Percentiles rank a stretch among this genome's conserved stretches.
Conservation (phyloP, 1,284 basidiomycete genomes). For the Cutaneotrichosporon daszewskae region DNA sequence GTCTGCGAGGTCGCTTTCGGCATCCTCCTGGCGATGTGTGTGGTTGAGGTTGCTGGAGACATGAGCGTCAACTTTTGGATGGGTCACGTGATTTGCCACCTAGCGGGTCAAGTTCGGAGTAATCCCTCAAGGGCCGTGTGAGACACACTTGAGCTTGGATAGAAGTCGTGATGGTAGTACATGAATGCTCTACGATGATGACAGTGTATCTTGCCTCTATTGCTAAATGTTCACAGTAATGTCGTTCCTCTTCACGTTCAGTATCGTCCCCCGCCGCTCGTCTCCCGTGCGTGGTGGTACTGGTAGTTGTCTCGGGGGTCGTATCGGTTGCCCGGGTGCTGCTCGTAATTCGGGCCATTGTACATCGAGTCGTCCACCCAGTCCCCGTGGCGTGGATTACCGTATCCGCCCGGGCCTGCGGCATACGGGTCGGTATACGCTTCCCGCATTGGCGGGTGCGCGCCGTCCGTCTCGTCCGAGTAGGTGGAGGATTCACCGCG, state of each 20-base stretch:
- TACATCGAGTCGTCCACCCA: constrained; percentile 1
- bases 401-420: background rate
- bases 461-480: constrained; percentile 1
- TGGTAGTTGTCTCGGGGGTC: too few species aligned
- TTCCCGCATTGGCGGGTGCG: background rate
- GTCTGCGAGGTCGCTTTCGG: constrained; percentile 82
- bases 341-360: background rate
- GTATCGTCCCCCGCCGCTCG: too few species aligned
- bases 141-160: too few species aligned
- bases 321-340: too few species aligned
- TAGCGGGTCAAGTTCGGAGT: too few species aligned
- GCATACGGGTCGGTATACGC: constrained; percentile 2
- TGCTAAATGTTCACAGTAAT: too few species aligned
- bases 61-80: constrained; percentile 8
- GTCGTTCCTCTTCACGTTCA: too few species aligned
- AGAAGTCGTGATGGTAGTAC: too few species aligned
- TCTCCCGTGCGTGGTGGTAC: too few species aligned
- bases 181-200: too few species aligned
- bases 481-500: constrained; percentile 2
- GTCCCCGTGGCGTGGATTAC: background rate
- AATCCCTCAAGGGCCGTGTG: too few species aligned
- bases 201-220: too few species aligned
- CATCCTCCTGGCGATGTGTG: constrained; percentile 53
- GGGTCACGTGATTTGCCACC: constrained; percentile 16
- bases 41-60: background rate